Conservation (phyloP, 1,284 basidiomycete species). For the Anthracocystis setariae region DNA sequence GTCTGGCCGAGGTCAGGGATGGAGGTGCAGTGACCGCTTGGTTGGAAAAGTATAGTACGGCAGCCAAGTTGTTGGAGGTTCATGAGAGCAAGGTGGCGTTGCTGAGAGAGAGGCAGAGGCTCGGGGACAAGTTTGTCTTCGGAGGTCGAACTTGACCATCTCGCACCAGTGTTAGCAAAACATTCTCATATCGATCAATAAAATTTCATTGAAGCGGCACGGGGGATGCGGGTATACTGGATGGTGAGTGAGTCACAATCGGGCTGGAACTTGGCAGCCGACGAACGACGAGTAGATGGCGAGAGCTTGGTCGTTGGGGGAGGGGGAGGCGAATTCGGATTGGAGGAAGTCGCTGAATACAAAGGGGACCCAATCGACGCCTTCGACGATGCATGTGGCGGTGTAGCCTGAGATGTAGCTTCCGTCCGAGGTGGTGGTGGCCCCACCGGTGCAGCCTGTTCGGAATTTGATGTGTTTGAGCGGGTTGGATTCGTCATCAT, state of each 20-base stretch:
- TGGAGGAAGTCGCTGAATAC: constrained; percentile 28
- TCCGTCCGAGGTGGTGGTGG: constrained; percentile 1
- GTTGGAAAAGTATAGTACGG: constrained; percentile 19
- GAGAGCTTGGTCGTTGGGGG: constrained; percentile 1
- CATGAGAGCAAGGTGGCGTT: constrained; percentile 42
- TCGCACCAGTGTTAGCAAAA: too few species aligned
- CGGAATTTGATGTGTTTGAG: constrained; percentile 12
- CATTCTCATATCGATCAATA: neutral
- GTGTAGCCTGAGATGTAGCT: constrained; percentile 29
- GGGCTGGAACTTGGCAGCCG: constrained; percentile 38
- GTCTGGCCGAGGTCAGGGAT: constrained; percentile 16
- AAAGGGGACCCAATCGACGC: constrained; percentile 30
- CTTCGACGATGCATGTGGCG: constrained; percentile 33
- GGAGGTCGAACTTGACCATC: too few species aligned
- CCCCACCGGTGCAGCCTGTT: constrained; percentile 24
- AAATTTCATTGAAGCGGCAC: neutral
- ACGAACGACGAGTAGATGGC: constrained; percentile 24
- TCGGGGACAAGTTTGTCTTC: constrained; percentile 24
- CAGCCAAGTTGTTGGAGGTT: constrained; percentile 21
- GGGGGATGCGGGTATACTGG: too few species aligned
- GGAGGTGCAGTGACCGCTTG: constrained; percentile 10
- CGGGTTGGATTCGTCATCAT: constrained; percentile 18
- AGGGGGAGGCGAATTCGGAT: constrained; percentile 11
- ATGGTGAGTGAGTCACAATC: constrained; percentile 3
- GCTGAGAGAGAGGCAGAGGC: constrained; percentile 23